phyloP scores from a whole-genome alignment of 2,329 filamentous ascomycete species.

The Westerdykella aurantiaca region DNA sequence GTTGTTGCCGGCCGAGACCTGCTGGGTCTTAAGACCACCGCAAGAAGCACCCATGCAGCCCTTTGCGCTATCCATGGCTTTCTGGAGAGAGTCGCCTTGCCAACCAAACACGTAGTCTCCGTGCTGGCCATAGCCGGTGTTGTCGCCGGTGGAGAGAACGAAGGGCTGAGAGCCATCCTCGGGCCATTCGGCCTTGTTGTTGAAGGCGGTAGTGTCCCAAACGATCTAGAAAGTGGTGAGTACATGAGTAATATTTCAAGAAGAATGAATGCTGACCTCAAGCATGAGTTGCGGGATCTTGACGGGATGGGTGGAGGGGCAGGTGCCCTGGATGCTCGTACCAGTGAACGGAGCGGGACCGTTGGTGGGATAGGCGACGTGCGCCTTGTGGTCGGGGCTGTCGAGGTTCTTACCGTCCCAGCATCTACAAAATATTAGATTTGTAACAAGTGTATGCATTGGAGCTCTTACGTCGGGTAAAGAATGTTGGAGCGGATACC shows the following conservation, averaged over 20 bases:
- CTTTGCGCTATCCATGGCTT: constrained; percentile 26
- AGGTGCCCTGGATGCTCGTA: constrained; percentile 30
- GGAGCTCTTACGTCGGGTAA: constrained; percentile 35
- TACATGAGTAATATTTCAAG: neutral
- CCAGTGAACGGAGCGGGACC: constrained; percentile 20
- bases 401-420: constrained; percentile 45
- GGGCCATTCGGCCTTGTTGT: constrained; percentile 30
- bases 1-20: constrained; percentile 13
- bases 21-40: constrained; percentile 21
- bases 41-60: constrained; percentile 26
- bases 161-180: constrained; percentile 22
- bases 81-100: constrained; percentile 26
- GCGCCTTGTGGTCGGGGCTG: constrained; percentile 50
- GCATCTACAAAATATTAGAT: constrained; percentile 10
- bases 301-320: constrained; percentile 41
- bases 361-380: constrained; percentile 40
- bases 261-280: constrained; percentile 27
- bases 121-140: constrained; percentile 9
- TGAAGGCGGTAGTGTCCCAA: constrained; percentile 40
- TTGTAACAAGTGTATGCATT: neutral
- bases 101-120: constrained; percentile 30
- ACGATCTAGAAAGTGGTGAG: constrained; percentile 20
- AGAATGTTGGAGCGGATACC: constrained; percentile 42
- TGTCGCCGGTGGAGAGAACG: constrained; percentile 21
- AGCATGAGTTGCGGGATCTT: constrained; percentile 44